A percentile compares a stretch with the other conserved stretches of the same genome.
Conservation (phyloP, 495 filamentous ascomycete species). For the Xylaria cubensis region DNA sequence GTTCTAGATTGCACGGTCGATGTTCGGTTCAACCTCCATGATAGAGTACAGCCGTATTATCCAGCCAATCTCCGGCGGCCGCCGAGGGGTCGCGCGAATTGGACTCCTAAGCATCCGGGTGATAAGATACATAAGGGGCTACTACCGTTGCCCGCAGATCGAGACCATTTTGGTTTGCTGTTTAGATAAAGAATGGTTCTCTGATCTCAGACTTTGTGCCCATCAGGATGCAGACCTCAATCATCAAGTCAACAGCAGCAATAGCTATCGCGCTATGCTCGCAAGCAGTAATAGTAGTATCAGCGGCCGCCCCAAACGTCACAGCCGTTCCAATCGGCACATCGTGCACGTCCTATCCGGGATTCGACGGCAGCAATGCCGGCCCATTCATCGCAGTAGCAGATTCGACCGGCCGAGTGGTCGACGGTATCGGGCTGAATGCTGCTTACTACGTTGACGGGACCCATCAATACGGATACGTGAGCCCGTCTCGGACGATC, state of each 20-base stretch:
- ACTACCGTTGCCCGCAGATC: background rate
- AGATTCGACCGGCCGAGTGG: constrained; percentile 10
- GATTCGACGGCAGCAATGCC: constrained; percentile 7
- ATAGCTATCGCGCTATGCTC: background rate
- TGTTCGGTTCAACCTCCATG: background rate
- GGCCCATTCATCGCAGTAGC: constrained; percentile 17
- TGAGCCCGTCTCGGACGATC: constrained; percentile 5
- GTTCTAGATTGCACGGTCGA: constrained; percentile 13
- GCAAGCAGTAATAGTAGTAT: background rate
- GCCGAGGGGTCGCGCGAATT: constrained; percentile 1
- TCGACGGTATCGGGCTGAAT: constrained; percentile 20
- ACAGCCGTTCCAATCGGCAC: constrained; percentile 13
- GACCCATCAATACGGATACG: constrained; percentile 9
- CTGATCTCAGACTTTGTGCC: background rate
- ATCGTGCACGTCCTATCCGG: constrained; percentile 13
- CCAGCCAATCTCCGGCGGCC: constrained; percentile 16
- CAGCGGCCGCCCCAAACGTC: constrained; percentile 12
- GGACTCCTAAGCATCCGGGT: background rate
- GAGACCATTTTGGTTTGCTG: background rate
- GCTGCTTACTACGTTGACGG: constrained; percentile 16
- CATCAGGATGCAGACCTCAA: constrained; percentile 3
- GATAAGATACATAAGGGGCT: constrained; percentile 3
- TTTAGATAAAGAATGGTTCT: background rate
- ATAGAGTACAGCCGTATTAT: constrained; percentile 17
- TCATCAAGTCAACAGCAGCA: background rate